These are phyloP conservation scores for Tagetes patula DNA, from an alignment of 129 eudicot species.

Conservation along the genomic window DNA sequence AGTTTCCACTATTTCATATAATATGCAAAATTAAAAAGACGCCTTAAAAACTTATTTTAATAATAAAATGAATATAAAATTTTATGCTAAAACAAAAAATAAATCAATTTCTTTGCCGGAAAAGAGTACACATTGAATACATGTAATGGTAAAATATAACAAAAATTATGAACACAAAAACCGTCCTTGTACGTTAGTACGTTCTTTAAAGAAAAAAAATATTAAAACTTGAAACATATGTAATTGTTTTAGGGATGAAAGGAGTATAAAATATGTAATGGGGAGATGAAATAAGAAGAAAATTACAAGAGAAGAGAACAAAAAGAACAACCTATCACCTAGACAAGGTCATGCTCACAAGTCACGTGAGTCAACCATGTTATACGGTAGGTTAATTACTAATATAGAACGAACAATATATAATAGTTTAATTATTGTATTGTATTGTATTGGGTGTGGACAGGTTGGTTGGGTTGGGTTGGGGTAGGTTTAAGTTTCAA, in stretches of 20 bases:
- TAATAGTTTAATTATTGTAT: no score
- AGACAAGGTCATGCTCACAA: constrained; percentile 52
- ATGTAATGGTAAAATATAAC: background rate
- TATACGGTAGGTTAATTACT: constrained; percentile 41
- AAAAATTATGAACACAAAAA: background rate
- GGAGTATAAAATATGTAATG: constrained; percentile 21
- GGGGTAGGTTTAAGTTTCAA: constrained; percentile 34
- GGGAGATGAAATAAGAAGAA: constrained; percentile 27
- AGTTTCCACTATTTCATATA: no score
- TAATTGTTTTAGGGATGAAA: constrained; percentile 14
- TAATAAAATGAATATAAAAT: background rate
- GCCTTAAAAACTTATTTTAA: background rate
- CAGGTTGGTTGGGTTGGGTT: constrained; percentile 34
- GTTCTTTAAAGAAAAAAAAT: background rate
- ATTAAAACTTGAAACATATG: background rate
- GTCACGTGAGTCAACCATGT: constrained; percentile 68
- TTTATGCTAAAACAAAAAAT: background rate
- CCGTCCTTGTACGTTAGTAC: constrained; percentile 31
- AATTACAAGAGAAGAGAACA: constrained; percentile 48
- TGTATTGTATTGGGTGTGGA: constrained; percentile 24
- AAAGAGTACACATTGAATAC: background rate
- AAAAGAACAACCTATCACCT: constrained; percentile 41
- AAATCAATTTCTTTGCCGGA: background rate
- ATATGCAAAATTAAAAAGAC: no score
- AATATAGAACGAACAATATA: no score